Evolutionary conservation across 2,329 filamentous ascomycete genomes (phyloP).

Genomic region (Tolypocladium paradoxum): DNA sequence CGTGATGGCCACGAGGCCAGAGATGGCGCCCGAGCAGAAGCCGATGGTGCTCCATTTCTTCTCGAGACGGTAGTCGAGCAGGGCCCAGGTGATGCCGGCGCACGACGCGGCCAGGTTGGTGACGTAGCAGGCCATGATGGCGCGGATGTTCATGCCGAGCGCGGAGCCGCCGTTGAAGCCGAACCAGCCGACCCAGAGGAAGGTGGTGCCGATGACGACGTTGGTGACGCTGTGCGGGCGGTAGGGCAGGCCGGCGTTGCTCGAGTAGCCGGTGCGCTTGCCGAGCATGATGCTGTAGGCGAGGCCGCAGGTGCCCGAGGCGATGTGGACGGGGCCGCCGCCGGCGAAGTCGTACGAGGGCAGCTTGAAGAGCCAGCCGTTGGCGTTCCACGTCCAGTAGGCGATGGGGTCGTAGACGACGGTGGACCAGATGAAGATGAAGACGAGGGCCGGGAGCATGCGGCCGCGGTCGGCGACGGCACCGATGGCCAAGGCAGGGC

Average conservation of each 20-base stretch:
- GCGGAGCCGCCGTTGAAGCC: constrained; percentile 89
- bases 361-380: constrained; percentile 59
- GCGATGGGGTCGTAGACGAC: constrained; percentile 65
- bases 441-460: constrained; percentile 49
- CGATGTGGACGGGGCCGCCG: constrained; percentile 65
- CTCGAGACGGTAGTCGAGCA: constrained; percentile 85
- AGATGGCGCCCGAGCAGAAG: constrained; percentile 83
- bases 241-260: constrained; percentile 52
- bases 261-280: constrained; percentile 52
- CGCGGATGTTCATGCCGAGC: constrained; percentile 70
- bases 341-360: constrained; percentile 66
- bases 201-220: constrained; percentile 61
- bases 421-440: constrained; percentile 62
- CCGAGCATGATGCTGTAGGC: constrained; percentile 66
- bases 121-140: constrained; percentile 80
- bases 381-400: constrained; percentile 68
- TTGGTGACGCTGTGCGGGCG: constrained; percentile 65
- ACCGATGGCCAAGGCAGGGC: constrained; percentile 47
- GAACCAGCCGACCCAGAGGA: constrained; percentile 93
- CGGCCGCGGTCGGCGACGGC: constrained; percentile 51
- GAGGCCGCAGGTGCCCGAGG: constrained; percentile 59
- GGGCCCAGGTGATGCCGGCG: constrained; percentile 72
- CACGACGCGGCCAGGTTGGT: constrained; percentile 80
- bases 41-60: constrained; percentile 89
- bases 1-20: constrained; percentile 79